Evolutionary conservation across 257 asterid species (phyloP).

Genomic region (Scutellaria baicalensis): DNA sequence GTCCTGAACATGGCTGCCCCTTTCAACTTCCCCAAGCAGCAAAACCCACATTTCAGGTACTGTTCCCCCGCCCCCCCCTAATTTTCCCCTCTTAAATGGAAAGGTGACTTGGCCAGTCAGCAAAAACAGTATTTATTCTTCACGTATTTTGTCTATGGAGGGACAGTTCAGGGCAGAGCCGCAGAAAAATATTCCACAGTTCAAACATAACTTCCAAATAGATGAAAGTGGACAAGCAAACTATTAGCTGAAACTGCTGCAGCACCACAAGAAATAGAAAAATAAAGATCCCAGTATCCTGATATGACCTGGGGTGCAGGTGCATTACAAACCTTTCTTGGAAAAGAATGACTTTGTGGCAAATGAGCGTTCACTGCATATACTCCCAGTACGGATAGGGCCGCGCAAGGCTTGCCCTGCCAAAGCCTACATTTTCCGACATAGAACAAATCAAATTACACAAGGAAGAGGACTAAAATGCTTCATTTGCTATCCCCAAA

Average conservation of each 20-base stretch:
- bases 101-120: neutral
- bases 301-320: neutral
- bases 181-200: neutral
- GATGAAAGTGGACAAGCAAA: neutral
- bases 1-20: neutral
- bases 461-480: neutral
- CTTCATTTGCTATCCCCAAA: conserved; percentile 1
- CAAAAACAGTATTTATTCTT: neutral
- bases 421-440: conserved; percentile 33
- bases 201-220: neutral
- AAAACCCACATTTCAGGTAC: no score
- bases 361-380: conserved; percentile 43
- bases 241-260: neutral
- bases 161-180: neutral
- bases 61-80: no score
- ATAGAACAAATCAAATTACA: neutral
- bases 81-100: neutral
- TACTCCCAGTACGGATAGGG: conserved; percentile 17
- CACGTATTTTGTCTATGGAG: neutral
- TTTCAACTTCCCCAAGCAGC: neutral
- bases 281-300: neutral
- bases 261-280: neutral
- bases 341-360: conserved; percentile 75
- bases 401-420: conserved; percentile 50
- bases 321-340: conserved; percentile 49